Conservation (phyloP, 1,139 yeast genomes). For the Insectozyma bohioensis region DNA sequence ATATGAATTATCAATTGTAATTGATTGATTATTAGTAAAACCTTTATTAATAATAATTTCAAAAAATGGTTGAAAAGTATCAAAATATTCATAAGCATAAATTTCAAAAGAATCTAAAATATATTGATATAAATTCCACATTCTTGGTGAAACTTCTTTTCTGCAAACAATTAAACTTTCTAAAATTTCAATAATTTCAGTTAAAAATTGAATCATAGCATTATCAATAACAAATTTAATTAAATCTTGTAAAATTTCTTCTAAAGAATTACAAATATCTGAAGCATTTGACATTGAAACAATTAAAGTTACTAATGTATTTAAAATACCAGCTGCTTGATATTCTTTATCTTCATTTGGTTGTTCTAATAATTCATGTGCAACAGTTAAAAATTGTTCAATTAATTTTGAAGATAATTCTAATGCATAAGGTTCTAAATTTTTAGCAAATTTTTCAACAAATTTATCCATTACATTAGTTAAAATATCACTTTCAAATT, state of each 20-base stretch:
- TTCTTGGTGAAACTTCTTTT: conserved; percentile 40
- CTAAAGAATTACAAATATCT: conserved; percentile 41
- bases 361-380: conserved; percentile 42
- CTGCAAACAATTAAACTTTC: conserved; percentile 48
- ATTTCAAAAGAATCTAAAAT: conserved; percentile 51
- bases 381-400: conserved; percentile 46
- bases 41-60: conserved; percentile 50
- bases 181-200: conserved; percentile 50
- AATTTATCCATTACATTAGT: conserved; percentile 57
- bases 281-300: conserved; percentile 52
- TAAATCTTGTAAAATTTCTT: conserved; percentile 39
- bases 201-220: conserved; percentile 46
- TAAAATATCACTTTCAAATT: conserved; percentile 52
- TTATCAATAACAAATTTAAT: conserved; percentile 49
- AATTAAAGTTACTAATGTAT: conserved; percentile 52
- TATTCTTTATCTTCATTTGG: conserved; percentile 45
- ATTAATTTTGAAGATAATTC: conserved; percentile 49
- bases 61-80: conserved; percentile 49
- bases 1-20: conserved; percentile 36
- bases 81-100: conserved; percentile 54
- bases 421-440: conserved; percentile 56
- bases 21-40: conserved; percentile 29
- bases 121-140: conserved; percentile 47
- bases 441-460: conserved; percentile 52
- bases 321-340: conserved; percentile 52